Evolutionary conservation across 192 early-diverging fungal species (phyloP), one percentile per base, ranked within the genome.

Genomic region (Spizellomyces sp.): DNA sequence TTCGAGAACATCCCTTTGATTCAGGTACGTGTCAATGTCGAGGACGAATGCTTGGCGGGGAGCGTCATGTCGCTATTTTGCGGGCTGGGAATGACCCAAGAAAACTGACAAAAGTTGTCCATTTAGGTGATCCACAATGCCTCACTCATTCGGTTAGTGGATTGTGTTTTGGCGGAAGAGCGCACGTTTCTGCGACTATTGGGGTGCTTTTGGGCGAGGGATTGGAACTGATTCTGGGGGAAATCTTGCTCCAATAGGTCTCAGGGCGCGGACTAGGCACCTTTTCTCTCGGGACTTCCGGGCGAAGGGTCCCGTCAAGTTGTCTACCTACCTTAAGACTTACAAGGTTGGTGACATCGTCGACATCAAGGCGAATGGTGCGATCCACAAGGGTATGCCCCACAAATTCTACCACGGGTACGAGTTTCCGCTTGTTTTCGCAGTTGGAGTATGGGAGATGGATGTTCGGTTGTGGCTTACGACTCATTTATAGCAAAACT

Each of bases 391-490:
- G 91, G 97, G 97, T 84, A 92, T 99, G 92, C 97, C 97, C 76
- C 97, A 99, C 94, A 99, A 98, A 91, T 99, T 91, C 91, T 99
- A 99, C 91, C 97, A 99, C 86, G 95, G 94, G 90, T 91, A 80
- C 27, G 54, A 42, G 48, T 78, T 22, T 70, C 45, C n/a, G 2
- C n/a, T 54, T 15, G n/a, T 65, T 46, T 42, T 47, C 44, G 63
- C 60, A 15, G 15, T 41, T 4, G 6, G 36, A 62, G 15, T 5
- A 41, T 5, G 17, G 14, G 6, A n/a, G 7, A 6, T 62, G 60
- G 36, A 17, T 47, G 15, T 42, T 47, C 27, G 43, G 45, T 65
- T 69, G 54, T 14, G 45, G 14, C 67, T 15, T 12, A 43, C 48
- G 67, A 12, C 12, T n/a, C 42, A 42, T 66, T 27, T 55, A 56